Conservation (phyloP, 768 basidiomycete genomes). For the Boletus speciosus region DNA sequence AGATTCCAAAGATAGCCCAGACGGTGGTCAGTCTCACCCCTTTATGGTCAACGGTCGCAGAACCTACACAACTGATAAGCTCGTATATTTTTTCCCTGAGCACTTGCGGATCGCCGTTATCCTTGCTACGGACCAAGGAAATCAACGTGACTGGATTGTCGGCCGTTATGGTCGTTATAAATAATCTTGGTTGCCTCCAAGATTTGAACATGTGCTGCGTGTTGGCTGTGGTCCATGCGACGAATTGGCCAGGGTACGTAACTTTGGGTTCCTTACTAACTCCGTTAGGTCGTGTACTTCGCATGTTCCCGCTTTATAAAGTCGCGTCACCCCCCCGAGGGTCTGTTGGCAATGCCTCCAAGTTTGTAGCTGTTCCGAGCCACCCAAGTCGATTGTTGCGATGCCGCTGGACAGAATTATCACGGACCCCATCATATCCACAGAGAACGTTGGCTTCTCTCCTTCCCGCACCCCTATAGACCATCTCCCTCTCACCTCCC, state of each 20-base stretch:
- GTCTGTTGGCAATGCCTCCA: constrained; percentile 9
- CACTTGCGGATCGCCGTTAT: not conserved
- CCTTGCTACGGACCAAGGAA: not conserved
- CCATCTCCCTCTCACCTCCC: constrained; percentile 10
- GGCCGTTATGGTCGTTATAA: not conserved
- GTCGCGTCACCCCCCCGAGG: constrained; percentile 1
- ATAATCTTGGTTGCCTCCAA: not conserved
- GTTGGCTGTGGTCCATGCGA: constrained; percentile 9
- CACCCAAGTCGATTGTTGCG: not conserved
- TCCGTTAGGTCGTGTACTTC: constrained; percentile 12
- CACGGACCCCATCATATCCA: constrained; percentile 34
- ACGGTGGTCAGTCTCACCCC: not conserved
- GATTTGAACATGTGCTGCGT: not conserved
- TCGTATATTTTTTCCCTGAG: too few species aligned
- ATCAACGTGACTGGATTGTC: not conserved
- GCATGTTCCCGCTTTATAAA: constrained; percentile 26
- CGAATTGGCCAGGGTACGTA: constrained; percentile 17
- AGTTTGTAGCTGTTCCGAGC: not conserved
- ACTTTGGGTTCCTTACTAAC: constrained; percentile 10
- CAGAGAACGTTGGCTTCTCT: constrained; percentile 30
- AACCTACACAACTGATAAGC: not conserved
- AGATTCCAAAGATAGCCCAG: constrained; percentile 8
- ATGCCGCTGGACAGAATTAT: constrained; percentile 32
- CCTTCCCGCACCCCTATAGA: constrained; percentile 23
- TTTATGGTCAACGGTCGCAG: constrained; percentile 1